These are phyloP conservation scores for Aspergillus sojae DNA, from an alignment of 2,329 filamentous ascomycete species.

Conservation along the genomic window DNA sequence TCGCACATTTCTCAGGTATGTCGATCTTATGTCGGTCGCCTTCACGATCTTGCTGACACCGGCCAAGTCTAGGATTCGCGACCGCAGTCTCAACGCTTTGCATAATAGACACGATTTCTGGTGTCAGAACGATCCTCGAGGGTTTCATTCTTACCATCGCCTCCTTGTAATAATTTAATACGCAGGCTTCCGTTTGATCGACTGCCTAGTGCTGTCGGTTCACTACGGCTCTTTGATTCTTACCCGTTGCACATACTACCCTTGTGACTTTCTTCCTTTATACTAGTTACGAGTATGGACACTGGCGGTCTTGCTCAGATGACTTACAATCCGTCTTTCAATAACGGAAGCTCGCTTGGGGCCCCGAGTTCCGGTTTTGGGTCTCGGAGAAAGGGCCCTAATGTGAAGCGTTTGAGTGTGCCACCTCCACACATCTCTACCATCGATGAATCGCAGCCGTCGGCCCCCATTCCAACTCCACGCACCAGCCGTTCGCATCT, in stretches of 20 bases:
- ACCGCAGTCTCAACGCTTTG: slow-evolving; percentile 13
- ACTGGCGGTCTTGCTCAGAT: slow-evolving; percentile 99
- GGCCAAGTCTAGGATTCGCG: slow-evolving; percentile 9
- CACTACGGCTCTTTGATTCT: slow-evolving; percentile 16
- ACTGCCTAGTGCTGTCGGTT: slow-evolving; percentile 12
- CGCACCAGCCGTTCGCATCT: slow-evolving; percentile 94
- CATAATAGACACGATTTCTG: slow-evolving; percentile 14
- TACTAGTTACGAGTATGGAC: slow-evolving; percentile 64
- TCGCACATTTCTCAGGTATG: slow-evolving; percentile 21
- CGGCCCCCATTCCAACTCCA: slow-evolving; percentile 74
- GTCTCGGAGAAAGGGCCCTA: slow-evolving; percentile 79
- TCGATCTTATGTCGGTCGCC: not conserved
- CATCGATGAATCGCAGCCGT: slow-evolving; percentile 65
- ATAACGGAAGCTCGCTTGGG: slow-evolving; percentile 67
- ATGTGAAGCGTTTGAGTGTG: slow-evolving; percentile 85
- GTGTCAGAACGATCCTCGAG: slow-evolving; percentile 18
- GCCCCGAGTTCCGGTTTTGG: slow-evolving; percentile 80
- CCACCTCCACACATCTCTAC: slow-evolving; percentile 72
- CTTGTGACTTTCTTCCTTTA: slow-evolving; percentile 24
- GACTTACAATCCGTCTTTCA: slow-evolving; percentile 80
- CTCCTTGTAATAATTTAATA: slow-evolving; percentile 38
- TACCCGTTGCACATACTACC: slow-evolving; percentile 34
- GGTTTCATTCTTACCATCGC: slow-evolving; percentile 21
- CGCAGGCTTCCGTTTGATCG: slow-evolving; percentile 11
- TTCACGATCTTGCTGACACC: slow-evolving; percentile 13